Base-by-base conservation (phyloP, 2,329 filamentous ascomycete species). In the Aureobasidium sp. region DNA sequence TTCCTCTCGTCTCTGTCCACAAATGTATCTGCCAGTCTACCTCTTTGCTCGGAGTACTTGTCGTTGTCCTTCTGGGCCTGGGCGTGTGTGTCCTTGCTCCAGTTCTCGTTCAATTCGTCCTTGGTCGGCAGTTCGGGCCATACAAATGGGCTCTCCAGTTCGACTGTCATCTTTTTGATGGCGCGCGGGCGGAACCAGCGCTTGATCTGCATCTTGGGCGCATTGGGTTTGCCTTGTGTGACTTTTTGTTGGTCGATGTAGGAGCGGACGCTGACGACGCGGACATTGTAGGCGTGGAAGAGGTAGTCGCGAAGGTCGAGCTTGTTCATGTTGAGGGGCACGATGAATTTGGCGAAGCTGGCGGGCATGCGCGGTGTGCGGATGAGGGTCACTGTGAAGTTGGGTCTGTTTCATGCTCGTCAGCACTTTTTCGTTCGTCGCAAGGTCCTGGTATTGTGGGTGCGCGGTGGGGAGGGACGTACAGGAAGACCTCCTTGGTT, bases 241-340 rank as follows among this genome's bases (percentile, higher is more conserved):
- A 87, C 74, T 50, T 82, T 83, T 72, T 85, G 81, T 75, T 87
- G 84, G 69, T 89, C 86, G 71, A 97, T 84, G 71, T 85, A 93
- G 59, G 89, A 91, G 64, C 93, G 89, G 65, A 97, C 85, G 67
- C 81, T 81, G 58, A 84, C 78, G 60, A 87, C 84, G 66, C 86
- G 82, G 64, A 97, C 86, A 64, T 83, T 81, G 81, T 99, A 99
- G 47, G 84, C 83, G 74, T 96, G 86, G 78, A 85, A 89, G 65
- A 99, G 87, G 79, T 97, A 99, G 79, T 97, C 92, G 75, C 91
- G 90, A 45, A 99, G 79, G 74, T 99, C 94, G 75, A 97, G 87
- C 78, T 99, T 99, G 81, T 91, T 96, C 81, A 97, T 91, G 69
- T 84, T 86, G 68, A 97, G 82, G 12, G 94, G 94, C 35, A 97